A percentile compares a stretch with the other conserved stretches of the same genome.
Evolutionary conservation across 345 rosid species (phyloP).

Genomic region (Pugionium dolabratum): DNA sequence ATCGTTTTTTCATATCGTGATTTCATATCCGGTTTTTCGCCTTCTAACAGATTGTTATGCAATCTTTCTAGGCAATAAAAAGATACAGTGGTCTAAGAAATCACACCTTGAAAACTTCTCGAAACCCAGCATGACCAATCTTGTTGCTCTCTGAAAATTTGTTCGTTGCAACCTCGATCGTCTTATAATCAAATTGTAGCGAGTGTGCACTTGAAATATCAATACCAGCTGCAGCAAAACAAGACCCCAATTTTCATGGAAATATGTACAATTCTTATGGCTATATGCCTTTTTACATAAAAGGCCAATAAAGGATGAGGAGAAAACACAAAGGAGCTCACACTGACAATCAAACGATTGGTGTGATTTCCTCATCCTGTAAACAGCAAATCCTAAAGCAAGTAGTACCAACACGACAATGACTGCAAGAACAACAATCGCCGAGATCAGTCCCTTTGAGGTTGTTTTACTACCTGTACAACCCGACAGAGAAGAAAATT

Average conservation of each 20-base stretch:
- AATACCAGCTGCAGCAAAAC: slow-evolving; percentile 33
- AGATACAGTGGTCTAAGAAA: not conserved
- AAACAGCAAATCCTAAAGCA: slow-evolving; percentile 6
- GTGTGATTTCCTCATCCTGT: not conserved
- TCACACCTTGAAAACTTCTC: slow-evolving; percentile 60
- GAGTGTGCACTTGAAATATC: slow-evolving; percentile 43
- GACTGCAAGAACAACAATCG: not conserved
- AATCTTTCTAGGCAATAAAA: too few relatives aligned
- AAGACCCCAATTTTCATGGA: too few relatives aligned
- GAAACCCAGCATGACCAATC: slow-evolving; percentile 76
- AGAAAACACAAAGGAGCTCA: not conserved
- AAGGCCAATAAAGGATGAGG: too few relatives aligned
- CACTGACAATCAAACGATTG: not conserved
- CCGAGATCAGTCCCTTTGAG: slow-evolving; percentile 8
- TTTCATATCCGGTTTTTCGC: too few relatives aligned
- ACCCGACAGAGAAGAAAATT: not conserved
- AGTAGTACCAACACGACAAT: slow-evolving; percentile 5
- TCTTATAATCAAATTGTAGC: slow-evolving; percentile 43
- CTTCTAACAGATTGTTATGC: too few relatives aligned
- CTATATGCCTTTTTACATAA: too few relatives aligned
- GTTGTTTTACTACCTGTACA: slow-evolving; percentile 20
- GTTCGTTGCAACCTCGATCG: slow-evolving; percentile 51
- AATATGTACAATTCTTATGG: too few relatives aligned
- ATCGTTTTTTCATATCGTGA: too few relatives aligned
- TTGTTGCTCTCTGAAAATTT: slow-evolving; percentile 50